Base-by-base conservation (phyloP, 345 rosid species). In the Lepidium sativum region DNA sequence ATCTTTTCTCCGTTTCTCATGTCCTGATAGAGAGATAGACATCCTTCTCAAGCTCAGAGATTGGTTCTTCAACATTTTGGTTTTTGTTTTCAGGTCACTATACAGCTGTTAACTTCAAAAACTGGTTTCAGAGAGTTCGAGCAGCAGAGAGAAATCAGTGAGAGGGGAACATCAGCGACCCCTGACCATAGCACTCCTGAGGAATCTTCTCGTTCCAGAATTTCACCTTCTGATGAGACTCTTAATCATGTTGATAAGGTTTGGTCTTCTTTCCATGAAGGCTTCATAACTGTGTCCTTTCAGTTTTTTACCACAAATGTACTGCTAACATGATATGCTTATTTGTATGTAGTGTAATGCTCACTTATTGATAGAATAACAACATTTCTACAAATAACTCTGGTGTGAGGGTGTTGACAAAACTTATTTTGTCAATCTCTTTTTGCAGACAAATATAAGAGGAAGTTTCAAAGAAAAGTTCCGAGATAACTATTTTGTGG, bases 51-150 rank as follows among this genome's bases (percentile, higher is more conserved):
- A 43, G 15, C 61, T 52, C 29, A 52, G 13, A 60, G 68, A 67
- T 67, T 66, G 37, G 15, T 57, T 43, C 16, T 12, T 72, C 49
- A 51, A 42, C 40, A 16, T 61, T 65, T 54, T 41, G 16, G 3
- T 59, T 31, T 53, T 57, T 31, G 23, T 50, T 74, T 54, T 25
- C 88, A 94, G 99, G 95, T 87, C 50, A 88, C 96, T 6, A 79
- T 84, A 67, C 99, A 94, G 80, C 86, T 94, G 77, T 85, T 94
- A 63, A 94, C 97, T 33, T 87, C 97, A 14, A 94, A 89, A 82
- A 94, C 99, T 52, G 99, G 99, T 54, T 94, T 94, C 82, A 94
- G 99, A 73, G 97, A 94, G 80, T 94, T 94, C 60, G 99, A 94
- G 78, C 99, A 84, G 79, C 97, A 89, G 73, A 82, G 99, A 78